Evolutionary conservation across 352 stramenopile species (phyloP), one percentile per base, ranked within the genome.

Genomic region (Pythium myriotylum): DNA sequence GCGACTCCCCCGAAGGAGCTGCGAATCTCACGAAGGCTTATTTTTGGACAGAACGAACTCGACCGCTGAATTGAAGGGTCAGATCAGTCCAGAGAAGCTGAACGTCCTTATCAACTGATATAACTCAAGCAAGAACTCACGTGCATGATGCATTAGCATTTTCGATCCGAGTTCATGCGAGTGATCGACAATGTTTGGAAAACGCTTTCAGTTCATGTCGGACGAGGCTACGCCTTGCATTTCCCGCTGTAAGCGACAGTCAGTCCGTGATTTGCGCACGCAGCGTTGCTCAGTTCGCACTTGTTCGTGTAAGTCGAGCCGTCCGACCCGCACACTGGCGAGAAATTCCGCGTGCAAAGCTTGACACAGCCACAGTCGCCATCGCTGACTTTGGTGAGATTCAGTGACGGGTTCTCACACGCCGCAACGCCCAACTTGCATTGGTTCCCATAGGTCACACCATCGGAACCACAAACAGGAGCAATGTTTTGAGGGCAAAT

Each of bases 381-480:
- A 40, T 8, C 14, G 14, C 14, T 8, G 8, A 14, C 14, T 14
- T 8, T 14, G 8, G 8, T 40, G 41, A 48, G 16, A 19, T n/a
- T 48, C 9, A 48, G 20, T n/a, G 19, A 45, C 14, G 24, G 13
- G 23, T 56, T 29, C 26, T 24, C 8, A 32, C 49, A 56, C 32
- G 33, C 19, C 8, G 49, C 49, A 12, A 45, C n/a, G 49, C 9
- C 33, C 10, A 56, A 43, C 14, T n/a, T 19, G 27, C 49, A 56
- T 19, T 6, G n/a, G 49, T 56, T 56, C 7, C 9, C 16, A 32
- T 56, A 56, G 7, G 49, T 56, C 16, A 43, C 33, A 14, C 33
- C 33, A 14, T 40, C 33, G 33, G 33, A 40, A 14, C 33, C 33
- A 14, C 33, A 40, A 14, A 40, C 33, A 14, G 33, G 33, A 8